phyloP scores from a whole-genome alignment of 306 rosid genomes.

The Dalbergia cultrata region DNA sequence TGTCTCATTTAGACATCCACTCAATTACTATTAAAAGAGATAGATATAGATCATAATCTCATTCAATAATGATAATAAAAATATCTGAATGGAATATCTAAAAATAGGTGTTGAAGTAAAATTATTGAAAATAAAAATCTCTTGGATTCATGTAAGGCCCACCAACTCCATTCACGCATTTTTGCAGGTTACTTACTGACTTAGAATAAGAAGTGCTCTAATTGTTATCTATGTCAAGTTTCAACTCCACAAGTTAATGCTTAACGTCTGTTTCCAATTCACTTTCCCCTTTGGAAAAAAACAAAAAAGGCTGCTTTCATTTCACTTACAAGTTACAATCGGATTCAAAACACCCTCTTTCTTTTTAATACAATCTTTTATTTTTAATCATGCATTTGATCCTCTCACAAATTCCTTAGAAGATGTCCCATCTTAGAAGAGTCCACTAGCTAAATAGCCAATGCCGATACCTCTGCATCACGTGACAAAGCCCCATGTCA shows the following conservation, averaged over 20 bases:
- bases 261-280: constrained; percentile 23
- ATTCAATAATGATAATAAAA: no score
- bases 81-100: no score
- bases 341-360: constrained; percentile 9
- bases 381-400: constrained; percentile 8
- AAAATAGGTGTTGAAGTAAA: no score
- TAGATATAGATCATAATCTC: no score
- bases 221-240: background rate
- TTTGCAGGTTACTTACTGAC: background rate
- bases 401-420: constrained; percentile 13
- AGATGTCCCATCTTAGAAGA: background rate
- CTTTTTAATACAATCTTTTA: constrained; percentile 21
- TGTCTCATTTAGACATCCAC: no score
- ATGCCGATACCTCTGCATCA: background rate
- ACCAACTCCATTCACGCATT: background rate
- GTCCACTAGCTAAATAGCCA: background rate
- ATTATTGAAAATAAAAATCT: background rate
- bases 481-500: constrained; percentile 37
- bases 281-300: background rate
- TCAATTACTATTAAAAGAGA: no score
- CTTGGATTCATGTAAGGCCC: background rate
- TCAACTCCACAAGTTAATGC: constrained; percentile 23
- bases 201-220: background rate
- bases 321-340: background rate
- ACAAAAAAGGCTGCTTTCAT: constrained; percentile 1